Evolutionary conservation across 2,329 filamentous ascomycete genomes (phyloP), one percentile per base, ranked within the genome.

Genomic region (Helicocarpus griseus): DNA sequence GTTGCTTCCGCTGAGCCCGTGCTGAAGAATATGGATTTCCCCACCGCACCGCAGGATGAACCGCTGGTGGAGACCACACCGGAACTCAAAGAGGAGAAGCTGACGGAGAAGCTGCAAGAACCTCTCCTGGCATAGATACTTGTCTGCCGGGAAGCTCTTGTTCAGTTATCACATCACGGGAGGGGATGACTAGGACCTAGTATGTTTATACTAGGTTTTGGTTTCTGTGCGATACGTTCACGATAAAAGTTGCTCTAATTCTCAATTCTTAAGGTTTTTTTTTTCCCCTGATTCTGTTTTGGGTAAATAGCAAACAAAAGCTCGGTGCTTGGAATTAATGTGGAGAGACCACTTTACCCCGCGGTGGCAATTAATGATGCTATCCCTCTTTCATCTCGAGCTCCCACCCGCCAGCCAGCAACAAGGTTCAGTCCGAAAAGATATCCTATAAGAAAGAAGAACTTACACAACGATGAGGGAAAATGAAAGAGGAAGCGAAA

Each of bases 1-100:
- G 56, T 63, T 29, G 61, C 65, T 17, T 58, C 61, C 49, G 59
- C 54, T 29, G 65, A 70, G 17, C 50, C 49, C 14, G 11, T 48
- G n/a, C 36, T 22, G 14, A 46, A 50, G 14, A n/a, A 21, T 29
- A 31, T 17, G 17, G 26, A 45, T n/a, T 45, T 45, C 9, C 41
- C 41, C 9, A 14, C 17, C 26, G 26, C 41, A 31, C 41, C 41
- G 7, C 26, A 14, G 19, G 26, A 45, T 19, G 41, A 45, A 3
- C 9, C 28, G 17, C 7, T 45, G 26, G 8, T 9, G 8, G 24
- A 21, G 3, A 19, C 41, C 3, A 4, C 26, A 31, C 26, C 8
- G 26, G 24, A 31, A 45, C 5, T 17, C 22, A 13, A 7, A 14
- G 17, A 1, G 26, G 48, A 50, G 39, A 6, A 13, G 11, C 7